These are phyloP conservation scores for Solanum aculeatissimum DNA, from an alignment of 305 asterid genomes.

Conservation along the genomic window DNA sequence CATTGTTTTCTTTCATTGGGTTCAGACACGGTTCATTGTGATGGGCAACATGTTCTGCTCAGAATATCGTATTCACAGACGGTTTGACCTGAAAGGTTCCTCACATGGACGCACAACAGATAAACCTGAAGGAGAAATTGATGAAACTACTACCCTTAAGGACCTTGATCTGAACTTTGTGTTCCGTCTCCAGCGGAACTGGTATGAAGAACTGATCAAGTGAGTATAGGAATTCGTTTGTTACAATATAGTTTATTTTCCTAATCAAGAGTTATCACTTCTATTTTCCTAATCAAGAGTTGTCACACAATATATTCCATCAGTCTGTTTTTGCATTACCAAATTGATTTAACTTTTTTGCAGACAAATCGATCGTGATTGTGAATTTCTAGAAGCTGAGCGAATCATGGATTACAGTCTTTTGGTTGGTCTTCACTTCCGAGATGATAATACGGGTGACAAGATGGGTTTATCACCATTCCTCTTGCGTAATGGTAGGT, in stretches of 20 bases:
- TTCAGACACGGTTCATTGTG: slow-evolving; percentile 88
- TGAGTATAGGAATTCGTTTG: slow-evolving; percentile 20
- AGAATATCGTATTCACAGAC: slow-evolving; percentile 79
- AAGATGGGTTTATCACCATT: slow-evolving; percentile 93
- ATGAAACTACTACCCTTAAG: slow-evolving; percentile 93
- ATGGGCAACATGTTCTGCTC: slow-evolving; percentile 99
- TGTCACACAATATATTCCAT: not conserved
- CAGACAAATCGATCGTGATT: slow-evolving; percentile 92
- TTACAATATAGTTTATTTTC: not conserved
- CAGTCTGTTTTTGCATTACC: not conserved
- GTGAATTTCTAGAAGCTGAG: slow-evolving; percentile 86
- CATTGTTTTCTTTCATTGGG: not conserved
- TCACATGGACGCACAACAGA: slow-evolving; percentile 90
- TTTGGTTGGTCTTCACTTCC: slow-evolving; percentile 93
- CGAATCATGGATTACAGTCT: slow-evolving; percentile 97
- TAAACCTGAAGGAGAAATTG: slow-evolving; percentile 68
- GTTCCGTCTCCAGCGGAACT: slow-evolving; percentile 63
- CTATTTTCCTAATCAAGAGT: not conserved
- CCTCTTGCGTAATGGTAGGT: slow-evolving; percentile 64
- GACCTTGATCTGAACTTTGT: slow-evolving; percentile 83
- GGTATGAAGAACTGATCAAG: slow-evolving; percentile 90
- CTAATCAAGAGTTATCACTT: not conserved
- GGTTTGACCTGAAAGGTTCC: slow-evolving; percentile 95
- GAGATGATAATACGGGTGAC: slow-evolving; percentile 73
- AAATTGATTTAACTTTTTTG: not conserved